Base-by-base conservation (phyloP, 495 filamentous ascomycete genomes). In the Daldinia grandis region DNA sequence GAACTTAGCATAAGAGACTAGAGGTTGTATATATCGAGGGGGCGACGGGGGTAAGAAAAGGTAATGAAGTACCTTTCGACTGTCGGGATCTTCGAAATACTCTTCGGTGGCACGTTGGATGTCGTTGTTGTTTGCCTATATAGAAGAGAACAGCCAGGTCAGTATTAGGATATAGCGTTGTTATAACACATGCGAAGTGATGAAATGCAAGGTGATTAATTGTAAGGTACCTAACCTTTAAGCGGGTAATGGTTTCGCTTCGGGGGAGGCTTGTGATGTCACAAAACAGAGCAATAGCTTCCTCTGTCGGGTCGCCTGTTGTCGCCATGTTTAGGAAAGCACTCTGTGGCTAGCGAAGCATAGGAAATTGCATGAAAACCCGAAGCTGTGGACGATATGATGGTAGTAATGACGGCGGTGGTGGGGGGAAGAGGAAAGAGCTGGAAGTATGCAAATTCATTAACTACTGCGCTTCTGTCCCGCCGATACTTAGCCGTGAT, bases 61-160 rank as follows among this genome's bases (percentile, higher is more conserved):
- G 68, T 2, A 49, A 24, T 24, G 35, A 30, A 25, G 49, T 74
- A 85, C 83, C 74, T 81, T 82, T 40, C 37, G 66, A 58, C 69
- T 69, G 0, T 69, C 69, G 5, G 77, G 54, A 33, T 81, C 62
- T 55, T 86, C 82, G 37, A 81, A 81, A 61, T 78, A 84, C 58
- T 85, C 82, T 53, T 79, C 78, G 6, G 81, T 67, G 6, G 86
- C 84, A 44, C 68, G 72, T 5, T 81, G 76, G 21, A 82, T 59
- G 57, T 85, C 76, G 40, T 82, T 81, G 31, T 80, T 77, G 47
- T 86, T 85, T 7, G 64, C 71, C 80, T 78, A 62, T 63, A 76
- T 65, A 59, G 37, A 19, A 30, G 60, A 21, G 59, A 40, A 40
- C 27, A 14, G 31, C 4, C 4, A 8, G 5, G 44, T 68, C 17